Conservation (phyloP, 257 asterid species). For the Solanum pimpinellifolium region DNA sequence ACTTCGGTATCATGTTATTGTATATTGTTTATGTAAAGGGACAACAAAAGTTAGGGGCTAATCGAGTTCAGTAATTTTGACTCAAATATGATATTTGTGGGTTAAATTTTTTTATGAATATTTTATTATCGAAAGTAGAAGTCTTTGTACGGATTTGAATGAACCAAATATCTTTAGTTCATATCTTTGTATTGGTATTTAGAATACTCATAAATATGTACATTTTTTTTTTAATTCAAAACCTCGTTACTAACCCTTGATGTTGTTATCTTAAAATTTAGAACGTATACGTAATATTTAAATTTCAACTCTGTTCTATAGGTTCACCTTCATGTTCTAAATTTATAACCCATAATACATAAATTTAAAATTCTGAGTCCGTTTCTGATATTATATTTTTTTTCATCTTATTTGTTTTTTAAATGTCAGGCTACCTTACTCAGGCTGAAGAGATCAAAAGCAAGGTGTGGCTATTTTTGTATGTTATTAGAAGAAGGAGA, state of each 20-base stretch:
- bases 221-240: neutral
- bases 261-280: neutral
- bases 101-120: neutral
- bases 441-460: constrained; percentile 1
- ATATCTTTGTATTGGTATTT: neutral
- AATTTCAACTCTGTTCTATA: neutral
- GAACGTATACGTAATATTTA: neutral
- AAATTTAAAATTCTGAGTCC: neutral
- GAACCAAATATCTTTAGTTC: neutral
- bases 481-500: neutral
- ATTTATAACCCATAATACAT: neutral
- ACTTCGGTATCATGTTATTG: neutral
- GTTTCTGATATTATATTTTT: fast-evolving
- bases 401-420: neutral
- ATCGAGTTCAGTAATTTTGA: neutral
- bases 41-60: neutral
- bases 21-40: neutral
- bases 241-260: neutral
- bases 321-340: neutral
- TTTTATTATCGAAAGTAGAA: neutral
- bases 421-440: constrained; percentile 30
- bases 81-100: neutral
- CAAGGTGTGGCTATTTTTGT: neutral
- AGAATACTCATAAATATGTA: neutral
- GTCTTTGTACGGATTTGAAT: neutral